A percentile compares a stretch with the other conserved stretches of the same genome.
phyloP scores from a whole-genome alignment of 176 grass and related monocot genomes.

The bread wheat (Triticum aestivum) region IWGSC_CS_RefSeq_v2.1 NC_057794.1:547606317-547606816 shows the following conservation, averaged over 20 bases:
- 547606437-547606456: neutral
- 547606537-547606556: neutral
- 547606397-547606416: neutral
- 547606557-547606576: neutral
- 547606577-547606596: neutral
- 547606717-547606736: slow-evolving; percentile 66
- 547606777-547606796: slow-evolving; percentile 68
- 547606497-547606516: slow-evolving; percentile 11
- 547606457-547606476: neutral
- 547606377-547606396: neutral
- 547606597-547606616: neutral
- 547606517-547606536: neutral
- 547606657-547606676: too few species aligned
- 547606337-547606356: neutral
- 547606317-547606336: neutral
- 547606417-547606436: neutral
- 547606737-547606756: slow-evolving; percentile 66
- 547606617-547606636: too few species aligned
- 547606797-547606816: slow-evolving; percentile 53
- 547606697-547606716: slow-evolving; percentile 21
- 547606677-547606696: neutral
- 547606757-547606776: slow-evolving; percentile 75
- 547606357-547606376: neutral
- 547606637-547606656: too few species aligned
- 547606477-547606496: neutral